Percentiles rank a stretch among this genome's conserved stretches.
phyloP scores from a whole-genome alignment of 768 basidiomycete genomes.

The Leucosporidium yakuticum region DNA sequence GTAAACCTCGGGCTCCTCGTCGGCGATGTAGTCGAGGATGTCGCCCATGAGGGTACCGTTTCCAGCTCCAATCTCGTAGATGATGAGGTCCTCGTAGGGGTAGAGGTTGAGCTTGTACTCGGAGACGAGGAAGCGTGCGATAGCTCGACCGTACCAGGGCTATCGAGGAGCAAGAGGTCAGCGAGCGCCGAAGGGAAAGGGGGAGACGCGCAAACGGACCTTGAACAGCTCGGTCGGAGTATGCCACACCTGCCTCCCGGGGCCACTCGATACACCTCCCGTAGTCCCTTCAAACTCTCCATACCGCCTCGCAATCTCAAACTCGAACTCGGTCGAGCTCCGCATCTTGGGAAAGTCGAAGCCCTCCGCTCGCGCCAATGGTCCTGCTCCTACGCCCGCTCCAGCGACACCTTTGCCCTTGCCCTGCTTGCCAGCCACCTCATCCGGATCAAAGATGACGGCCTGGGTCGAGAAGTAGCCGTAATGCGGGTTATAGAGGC shows the following conservation, averaged over 20 bases:
- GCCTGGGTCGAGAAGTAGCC: constrained; percentile 95
- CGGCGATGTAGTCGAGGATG: constrained; percentile 70
- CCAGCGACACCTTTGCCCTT: constrained; percentile 4
- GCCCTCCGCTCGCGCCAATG: constrained; percentile 28
- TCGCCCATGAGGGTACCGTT: constrained; percentile 91
- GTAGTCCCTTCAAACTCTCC: constrained; percentile 58
- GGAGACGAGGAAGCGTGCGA: constrained; percentile 79
- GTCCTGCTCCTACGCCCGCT: neutral
- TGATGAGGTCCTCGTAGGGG: constrained; percentile 89
- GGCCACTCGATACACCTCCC: constrained; percentile 50
- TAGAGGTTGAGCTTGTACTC: constrained; percentile 78
- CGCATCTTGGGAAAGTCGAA: constrained; percentile 66
- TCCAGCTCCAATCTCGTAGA: constrained; percentile 97
- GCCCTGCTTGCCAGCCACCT: constrained; percentile 44
- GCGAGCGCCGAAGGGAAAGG: constrained; percentile 7
- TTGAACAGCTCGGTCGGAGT: constrained; percentile 97
- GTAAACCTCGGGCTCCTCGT: constrained; percentile 82
- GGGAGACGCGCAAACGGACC: constrained; percentile 49
- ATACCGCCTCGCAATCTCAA: constrained; percentile 71
- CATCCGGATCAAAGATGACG: constrained; percentile 62
- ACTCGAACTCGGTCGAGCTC: constrained; percentile 70
- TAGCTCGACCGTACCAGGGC: constrained; percentile 67
- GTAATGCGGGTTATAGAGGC: constrained; percentile 92
- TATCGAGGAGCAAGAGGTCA: neutral
- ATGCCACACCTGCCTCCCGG: constrained; percentile 92